Conservation (phyloP, 108 stramenopile genomes). For the Cylindrotheca fusiformis region DNA sequence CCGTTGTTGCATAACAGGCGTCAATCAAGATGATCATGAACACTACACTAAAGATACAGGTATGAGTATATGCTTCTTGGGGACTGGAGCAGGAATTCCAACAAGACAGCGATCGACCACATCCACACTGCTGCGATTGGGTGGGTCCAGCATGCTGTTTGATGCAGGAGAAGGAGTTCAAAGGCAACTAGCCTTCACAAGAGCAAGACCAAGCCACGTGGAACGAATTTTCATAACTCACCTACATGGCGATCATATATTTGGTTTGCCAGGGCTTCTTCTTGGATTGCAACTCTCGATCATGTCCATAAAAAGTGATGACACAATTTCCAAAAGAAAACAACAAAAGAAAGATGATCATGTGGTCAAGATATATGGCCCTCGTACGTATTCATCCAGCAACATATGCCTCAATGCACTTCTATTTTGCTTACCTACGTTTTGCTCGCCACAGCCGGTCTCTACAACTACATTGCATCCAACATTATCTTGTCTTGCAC, state of each 20-base stretch:
- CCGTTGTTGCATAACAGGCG: conserved; percentile 1
- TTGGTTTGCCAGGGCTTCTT: conserved; percentile 83
- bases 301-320: not conserved
- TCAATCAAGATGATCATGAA: not conserved
- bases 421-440: not conserved
- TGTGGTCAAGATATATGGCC: conserved; percentile 73
- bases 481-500: conserved; percentile 48
- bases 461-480: conserved; percentile 76
- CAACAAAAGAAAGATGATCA: conserved; percentile 11
- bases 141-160: conserved; percentile 66
- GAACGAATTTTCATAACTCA: conserved; percentile 85
- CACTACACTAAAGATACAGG: conserved; percentile 27
- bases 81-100: conserved; percentile 66
- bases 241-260: conserved; percentile 93
- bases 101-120: conserved; percentile 40
- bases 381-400: conserved; percentile 22
- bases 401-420: not conserved
- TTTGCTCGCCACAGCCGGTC: conserved; percentile 26
- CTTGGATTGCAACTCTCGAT: conserved; percentile 29
- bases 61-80: conserved; percentile 67
- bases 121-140: conserved; percentile 54
- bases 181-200: conserved; percentile 68
- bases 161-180: conserved; percentile 92
- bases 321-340: not conserved
- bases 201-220: conserved; percentile 24